phyloP scores from a whole-genome alignment of 1,284 basidiomycete genomes.

The Kalmanozyma brasiliensis region DNA sequence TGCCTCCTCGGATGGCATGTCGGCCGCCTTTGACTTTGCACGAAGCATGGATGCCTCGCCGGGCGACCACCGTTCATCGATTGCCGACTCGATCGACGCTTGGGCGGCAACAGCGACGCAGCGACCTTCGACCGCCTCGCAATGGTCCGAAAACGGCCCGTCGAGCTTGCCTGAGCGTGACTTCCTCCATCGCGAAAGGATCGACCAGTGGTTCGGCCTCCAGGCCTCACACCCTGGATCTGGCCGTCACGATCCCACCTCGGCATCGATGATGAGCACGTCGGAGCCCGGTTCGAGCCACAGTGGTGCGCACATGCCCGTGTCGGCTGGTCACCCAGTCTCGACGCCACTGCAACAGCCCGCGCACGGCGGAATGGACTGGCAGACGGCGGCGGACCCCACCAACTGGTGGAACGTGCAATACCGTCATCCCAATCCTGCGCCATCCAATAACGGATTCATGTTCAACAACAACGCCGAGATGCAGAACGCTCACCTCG shows the following conservation, averaged over 20 bases:
- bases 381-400: slow-evolving; percentile 28
- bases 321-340: neutral
- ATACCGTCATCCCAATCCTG: slow-evolving; percentile 30
- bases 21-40: slow-evolving; percentile 42
- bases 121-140: slow-evolving; percentile 33
- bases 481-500: slow-evolving; percentile 13
- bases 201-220: slow-evolving; percentile 41
- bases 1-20: slow-evolving; percentile 46
- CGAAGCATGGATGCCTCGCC: slow-evolving; percentile 38
- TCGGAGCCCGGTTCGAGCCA: slow-evolving; percentile 33
- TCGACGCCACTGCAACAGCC: slow-evolving; percentile 11
- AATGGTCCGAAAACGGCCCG: slow-evolving; percentile 42
- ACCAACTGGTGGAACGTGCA: slow-evolving; percentile 44
- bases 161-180: slow-evolving; percentile 37
- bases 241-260: slow-evolving; percentile 7
- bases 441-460: slow-evolving; percentile 26
- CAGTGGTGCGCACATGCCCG: slow-evolving; percentile 6
- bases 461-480: slow-evolving; percentile 18
- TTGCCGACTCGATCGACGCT: slow-evolving; percentile 41
- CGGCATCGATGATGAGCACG: slow-evolving; percentile 22
- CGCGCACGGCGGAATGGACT: slow-evolving; percentile 19
- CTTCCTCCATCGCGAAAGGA: slow-evolving; percentile 33
- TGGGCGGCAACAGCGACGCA: slow-evolving; percentile 27
- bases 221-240: slow-evolving; percentile 19
- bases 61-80: slow-evolving; percentile 31